Evolutionary conservation across 2,329 filamentous ascomycete genomes (phyloP).

Genomic region (Curvularia lunata): DNA sequence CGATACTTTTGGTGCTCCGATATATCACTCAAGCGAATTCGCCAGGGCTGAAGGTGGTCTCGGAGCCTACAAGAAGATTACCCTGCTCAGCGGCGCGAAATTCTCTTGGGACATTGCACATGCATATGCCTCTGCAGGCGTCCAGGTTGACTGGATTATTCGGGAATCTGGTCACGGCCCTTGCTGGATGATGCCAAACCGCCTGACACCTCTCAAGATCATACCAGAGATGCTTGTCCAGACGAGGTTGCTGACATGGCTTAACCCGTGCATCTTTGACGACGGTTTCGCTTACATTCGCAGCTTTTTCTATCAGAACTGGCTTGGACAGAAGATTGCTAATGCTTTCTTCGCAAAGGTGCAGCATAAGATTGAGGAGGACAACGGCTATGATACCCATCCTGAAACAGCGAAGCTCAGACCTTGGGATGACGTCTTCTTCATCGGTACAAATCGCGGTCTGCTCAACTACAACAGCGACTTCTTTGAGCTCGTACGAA

Average conservation of each 20-base stretch:
- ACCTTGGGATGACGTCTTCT: slow-evolving; percentile 54
- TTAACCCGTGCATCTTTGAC: slow-evolving; percentile 76
- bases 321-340: slow-evolving; percentile 62
- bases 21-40: slow-evolving; percentile 66
- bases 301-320: slow-evolving; percentile 62
- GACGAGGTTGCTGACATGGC: slow-evolving; percentile 72
- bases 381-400: slow-evolving; percentile 55
- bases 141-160: slow-evolving; percentile 65
- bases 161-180: slow-evolving; percentile 63
- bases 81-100: slow-evolving; percentile 68
- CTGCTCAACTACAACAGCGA: slow-evolving; percentile 66
- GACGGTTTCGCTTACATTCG: slow-evolving; percentile 66
- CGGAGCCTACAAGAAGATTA: slow-evolving; percentile 46
- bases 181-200: slow-evolving; percentile 64
- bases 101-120: slow-evolving; percentile 69
- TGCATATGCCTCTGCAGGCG: slow-evolving; percentile 58
- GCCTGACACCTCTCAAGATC: slow-evolving; percentile 69
- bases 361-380: slow-evolving; percentile 57
- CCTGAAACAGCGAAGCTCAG: slow-evolving; percentile 51
- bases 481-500: slow-evolving; percentile 63
- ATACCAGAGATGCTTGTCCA: slow-evolving; percentile 70
- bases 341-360: slow-evolving; percentile 63
- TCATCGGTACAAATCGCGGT: slow-evolving; percentile 62
- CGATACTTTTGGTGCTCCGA: slow-evolving; percentile 58
- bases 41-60: slow-evolving; percentile 49